Conservation (phyloP, 306 rosid genomes). For the Vigna radiata region DNA sequence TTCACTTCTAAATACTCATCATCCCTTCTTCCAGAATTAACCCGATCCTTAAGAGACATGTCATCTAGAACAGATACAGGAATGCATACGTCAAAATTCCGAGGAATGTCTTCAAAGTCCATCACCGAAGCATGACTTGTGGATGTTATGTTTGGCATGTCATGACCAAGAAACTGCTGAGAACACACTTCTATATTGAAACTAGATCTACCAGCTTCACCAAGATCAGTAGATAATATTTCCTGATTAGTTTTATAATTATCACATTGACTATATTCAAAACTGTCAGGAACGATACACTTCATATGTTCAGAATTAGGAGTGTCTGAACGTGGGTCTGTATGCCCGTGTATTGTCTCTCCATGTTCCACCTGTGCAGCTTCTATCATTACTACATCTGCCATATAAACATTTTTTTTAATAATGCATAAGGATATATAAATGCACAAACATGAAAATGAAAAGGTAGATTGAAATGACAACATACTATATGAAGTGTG, state of each 20-base stretch:
- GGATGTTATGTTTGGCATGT: slow-evolving; percentile 49
- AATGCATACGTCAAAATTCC: slow-evolving; percentile 41
- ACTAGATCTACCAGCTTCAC: slow-evolving; percentile 52
- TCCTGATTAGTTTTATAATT: slow-evolving; percentile 45
- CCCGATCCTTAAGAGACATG: slow-evolving; percentile 39
- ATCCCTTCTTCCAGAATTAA: slow-evolving; percentile 48
- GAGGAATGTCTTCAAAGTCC: slow-evolving; percentile 46
- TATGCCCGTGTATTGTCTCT: slow-evolving; percentile 47
- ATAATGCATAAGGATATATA: slow-evolving; percentile 1
- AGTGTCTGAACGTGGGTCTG: slow-evolving; percentile 36
- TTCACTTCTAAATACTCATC: slow-evolving; percentile 41
- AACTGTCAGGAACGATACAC: slow-evolving; percentile 55
- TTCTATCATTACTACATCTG: slow-evolving; percentile 50
- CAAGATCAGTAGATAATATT: slow-evolving; percentile 48
- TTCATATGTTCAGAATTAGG: slow-evolving; percentile 48
- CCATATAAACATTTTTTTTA: slow-evolving; percentile 29
- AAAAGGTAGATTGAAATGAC: slow-evolving; percentile 32
- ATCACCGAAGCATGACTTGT: slow-evolving; percentile 49
- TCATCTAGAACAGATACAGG: slow-evolving; percentile 53
- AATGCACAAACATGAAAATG: neutral
- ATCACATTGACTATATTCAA: slow-evolving; percentile 50
- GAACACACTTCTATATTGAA: slow-evolving; percentile 46
- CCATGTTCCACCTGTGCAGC: slow-evolving; percentile 44
- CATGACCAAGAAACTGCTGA: slow-evolving; percentile 40
- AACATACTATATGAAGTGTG: slow-evolving; percentile 19